Percentiles rank a stretch among this genome's conserved stretches.
Evolutionary conservation across 371 early-diverging fungal species (phyloP).

Genomic region (Mucor indicus): DNA sequence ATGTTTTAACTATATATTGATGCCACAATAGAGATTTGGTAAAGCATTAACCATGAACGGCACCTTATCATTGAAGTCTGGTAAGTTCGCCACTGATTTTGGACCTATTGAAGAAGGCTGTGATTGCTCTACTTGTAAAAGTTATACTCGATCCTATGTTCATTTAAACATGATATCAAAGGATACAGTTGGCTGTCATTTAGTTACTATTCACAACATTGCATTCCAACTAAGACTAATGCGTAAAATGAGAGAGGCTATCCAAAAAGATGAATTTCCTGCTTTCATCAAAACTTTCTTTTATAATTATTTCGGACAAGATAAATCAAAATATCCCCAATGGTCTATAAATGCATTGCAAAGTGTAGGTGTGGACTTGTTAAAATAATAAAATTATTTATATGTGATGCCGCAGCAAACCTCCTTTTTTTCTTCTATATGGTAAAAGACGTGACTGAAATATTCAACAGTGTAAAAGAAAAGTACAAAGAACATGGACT

Average conservation of each 20-base stretch:
- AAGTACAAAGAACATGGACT: too few relatives aligned
- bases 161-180: constrained; percentile 58
- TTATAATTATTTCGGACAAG: constrained; percentile 59
- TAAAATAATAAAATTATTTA: background rate
- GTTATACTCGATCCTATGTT: constrained; percentile 80
- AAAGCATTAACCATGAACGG: constrained; percentile 85
- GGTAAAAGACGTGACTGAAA: too few relatives aligned
- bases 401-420: too few relatives aligned
- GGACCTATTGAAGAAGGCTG: constrained; percentile 84
- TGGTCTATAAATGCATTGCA: constrained; percentile 87
- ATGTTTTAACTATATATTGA: too few relatives aligned
- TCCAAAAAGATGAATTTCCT: constrained; percentile 76
- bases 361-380: constrained; percentile 74
- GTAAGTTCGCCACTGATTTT: constrained; percentile 62
- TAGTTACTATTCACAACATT: constrained; percentile 90
- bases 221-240: constrained; percentile 89
- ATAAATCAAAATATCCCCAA: constrained; percentile 65
- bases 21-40: constrained; percentile 74
- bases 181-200: constrained; percentile 90
- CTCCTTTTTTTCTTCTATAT: too few relatives aligned
- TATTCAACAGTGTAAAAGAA: too few relatives aligned
- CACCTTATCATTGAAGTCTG: constrained; percentile 66
- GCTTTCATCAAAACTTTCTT: constrained; percentile 80
- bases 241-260: constrained; percentile 76
- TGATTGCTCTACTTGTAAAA: constrained; percentile 83